phyloP scores from a whole-genome alignment of 2,329 filamentous ascomycete genomes.

The Graphium sp. region DNA sequence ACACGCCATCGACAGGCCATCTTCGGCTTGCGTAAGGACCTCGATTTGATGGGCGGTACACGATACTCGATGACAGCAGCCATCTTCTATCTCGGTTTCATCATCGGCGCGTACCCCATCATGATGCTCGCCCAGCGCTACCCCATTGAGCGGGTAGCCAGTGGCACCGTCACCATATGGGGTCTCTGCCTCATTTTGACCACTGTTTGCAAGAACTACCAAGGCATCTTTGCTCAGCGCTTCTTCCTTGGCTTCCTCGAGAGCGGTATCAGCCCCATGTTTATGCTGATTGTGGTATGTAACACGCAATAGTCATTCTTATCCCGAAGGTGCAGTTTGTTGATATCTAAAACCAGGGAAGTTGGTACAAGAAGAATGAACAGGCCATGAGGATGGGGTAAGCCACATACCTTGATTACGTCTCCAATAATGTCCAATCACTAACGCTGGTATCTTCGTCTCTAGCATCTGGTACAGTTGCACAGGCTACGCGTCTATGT shows the following conservation, averaged over 20 bases:
- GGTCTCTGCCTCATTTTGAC: slow-evolving; percentile 21
- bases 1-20: slow-evolving; percentile 15
- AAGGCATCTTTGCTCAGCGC: slow-evolving; percentile 21
- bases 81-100: slow-evolving; percentile 21
- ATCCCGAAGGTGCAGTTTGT: neutral
- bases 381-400: slow-evolving; percentile 5
- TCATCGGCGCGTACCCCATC: slow-evolving; percentile 16
- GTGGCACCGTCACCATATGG: slow-evolving; percentile 6
- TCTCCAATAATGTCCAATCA: too few species aligned
- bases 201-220: slow-evolving; percentile 22
- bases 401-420: too few species aligned
- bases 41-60: slow-evolving; percentile 13
- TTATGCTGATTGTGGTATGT: slow-evolving; percentile 33
- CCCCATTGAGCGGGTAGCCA: slow-evolving; percentile 7
- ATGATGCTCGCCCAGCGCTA: slow-evolving; percentile 13
- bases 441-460: neutral
- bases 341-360: too few species aligned
- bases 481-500: slow-evolving; percentile 7
- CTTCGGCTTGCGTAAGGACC: slow-evolving; percentile 19
- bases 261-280: slow-evolving; percentile 26
- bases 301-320: neutral
- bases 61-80: slow-evolving; percentile 22
- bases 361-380: slow-evolving; percentile 4
- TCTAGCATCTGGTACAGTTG: slow-evolving; percentile 5
- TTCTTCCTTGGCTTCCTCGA: slow-evolving; percentile 29